Evolutionary conservation across 305 asterid genomes (phyloP), one percentile per base, ranked within the genome.

Genomic region (Solanum hybrid): DNA sequence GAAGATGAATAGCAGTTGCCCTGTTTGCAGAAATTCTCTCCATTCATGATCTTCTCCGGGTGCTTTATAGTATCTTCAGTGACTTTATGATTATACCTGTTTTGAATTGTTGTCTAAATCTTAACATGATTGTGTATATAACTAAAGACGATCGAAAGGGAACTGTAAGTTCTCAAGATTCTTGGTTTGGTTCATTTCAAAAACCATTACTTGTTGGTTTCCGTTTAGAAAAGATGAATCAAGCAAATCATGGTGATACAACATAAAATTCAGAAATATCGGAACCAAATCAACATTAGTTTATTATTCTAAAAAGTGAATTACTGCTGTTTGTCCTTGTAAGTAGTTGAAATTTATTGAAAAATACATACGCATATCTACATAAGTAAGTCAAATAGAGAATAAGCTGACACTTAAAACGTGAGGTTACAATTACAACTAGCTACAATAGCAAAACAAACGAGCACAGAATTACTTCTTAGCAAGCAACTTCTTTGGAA

Each of bases 401-500:
- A 51, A 51, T 29, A 84, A 51, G 31, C 20, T 46, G 72, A 82
- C 73, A 46, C 40, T 46, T 64, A 2, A 36, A 31, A 37, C 26
- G 3, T 66, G 60, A 6, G 38, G 34, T 13, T 69, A 86, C 35
- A 77, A 20, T 38, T 51, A 66, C 64, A 51, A 85, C 51, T 38
- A 87, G 82, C 90, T 87, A 37, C 85, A 77, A 31, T 37, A 56
- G 78, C 60, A 86, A 88, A 82, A 86, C 77, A 60, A 88, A 36
- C 71, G 14, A 80, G 88, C 16, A 88, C 75, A 31, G 4, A 31
- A 71, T 95, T 94, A 96, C 93, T 95, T 97, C 98, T 96, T 96
- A 89, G 97, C 96, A 85, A 97, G 92, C 78, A 93, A 92, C 94
- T 96, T 96, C 94, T 96, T 97, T 5, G 99, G 98, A 86, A 97